Percentiles rank a stretch among this genome's conserved stretches.
phyloP scores from a whole-genome alignment of 371 early-diverging fungal species.

The Apophysomyces elegans region DNA sequence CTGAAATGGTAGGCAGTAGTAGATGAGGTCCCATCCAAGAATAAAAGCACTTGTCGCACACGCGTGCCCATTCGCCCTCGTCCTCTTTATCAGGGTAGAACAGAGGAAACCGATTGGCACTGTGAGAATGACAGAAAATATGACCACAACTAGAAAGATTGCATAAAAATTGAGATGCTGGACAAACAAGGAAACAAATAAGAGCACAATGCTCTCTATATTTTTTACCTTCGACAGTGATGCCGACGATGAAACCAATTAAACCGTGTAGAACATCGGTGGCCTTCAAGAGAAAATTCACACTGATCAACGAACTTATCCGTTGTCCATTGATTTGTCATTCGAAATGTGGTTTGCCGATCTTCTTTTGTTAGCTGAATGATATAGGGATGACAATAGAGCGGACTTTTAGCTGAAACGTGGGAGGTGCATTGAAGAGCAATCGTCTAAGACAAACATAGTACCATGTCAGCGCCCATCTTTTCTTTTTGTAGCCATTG shows the following conservation, averaged over 20 bases:
- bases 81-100: conserved; percentile 17
- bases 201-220: not conserved
- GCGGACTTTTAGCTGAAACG: not conserved
- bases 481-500: not conserved
- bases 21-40: conserved; percentile 9
- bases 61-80: conserved; percentile 33
- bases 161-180: conserved; percentile 1
- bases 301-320: conserved; percentile 24
- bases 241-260: conserved; percentile 25
- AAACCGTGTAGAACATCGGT: conserved; percentile 21
- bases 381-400: conserved; percentile 25
- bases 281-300: conserved; percentile 15
- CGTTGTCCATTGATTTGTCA: conserved; percentile 23
- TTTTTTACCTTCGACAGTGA: conserved; percentile 32
- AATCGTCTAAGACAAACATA: too few species aligned
- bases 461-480: not conserved
- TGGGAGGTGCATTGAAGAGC: not conserved
- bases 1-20: not conserved
- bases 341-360: conserved; percentile 20
- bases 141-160: conserved; percentile 25
- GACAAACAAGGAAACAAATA: not conserved
- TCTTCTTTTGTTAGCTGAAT: conserved; percentile 20
- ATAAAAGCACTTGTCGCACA: conserved; percentile 34
- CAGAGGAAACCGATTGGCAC: conserved; percentile 29
- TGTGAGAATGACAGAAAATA: conserved; percentile 31